A percentile compares a stretch with the other conserved stretches of the same genome.
Evolutionary conservation across 177 flowering plant species (phyloP).

Genomic region (Telopea speciosissima): DNA sequence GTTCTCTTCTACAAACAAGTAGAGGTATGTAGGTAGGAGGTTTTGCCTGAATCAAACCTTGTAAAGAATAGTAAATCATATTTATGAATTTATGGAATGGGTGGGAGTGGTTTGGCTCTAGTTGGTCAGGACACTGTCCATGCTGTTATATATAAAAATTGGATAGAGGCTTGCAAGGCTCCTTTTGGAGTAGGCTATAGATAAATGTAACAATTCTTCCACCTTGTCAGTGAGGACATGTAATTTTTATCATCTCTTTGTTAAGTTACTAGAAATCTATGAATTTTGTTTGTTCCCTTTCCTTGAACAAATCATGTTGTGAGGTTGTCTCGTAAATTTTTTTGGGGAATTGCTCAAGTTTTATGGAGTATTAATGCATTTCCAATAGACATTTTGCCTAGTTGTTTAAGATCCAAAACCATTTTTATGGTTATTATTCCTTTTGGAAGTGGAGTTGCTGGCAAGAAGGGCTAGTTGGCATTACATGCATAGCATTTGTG

Average conservation of each 20-base stretch:
- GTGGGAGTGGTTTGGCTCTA: not conserved
- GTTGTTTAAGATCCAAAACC: no score
- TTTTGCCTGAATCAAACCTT: not conserved
- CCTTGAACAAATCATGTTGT: no score
- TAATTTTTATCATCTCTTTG: not conserved
- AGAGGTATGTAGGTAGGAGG: not conserved
- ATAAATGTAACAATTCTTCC: not conserved
- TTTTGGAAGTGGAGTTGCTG: no score
- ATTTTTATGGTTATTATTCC: no score
- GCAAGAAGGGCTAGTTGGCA: no score
- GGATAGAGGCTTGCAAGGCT: not conserved
- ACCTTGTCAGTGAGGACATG: not conserved
- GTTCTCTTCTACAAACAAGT: constrained; percentile 79
- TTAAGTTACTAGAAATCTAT: not conserved
- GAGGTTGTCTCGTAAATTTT: no score
- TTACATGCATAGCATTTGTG: no score
- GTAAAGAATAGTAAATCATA: not conserved
- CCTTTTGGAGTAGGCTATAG: not conserved
- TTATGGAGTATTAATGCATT: no score
- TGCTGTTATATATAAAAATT: not conserved
- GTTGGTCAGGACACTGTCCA: not conserved
- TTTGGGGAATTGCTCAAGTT: no score
- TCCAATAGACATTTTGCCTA: no score
- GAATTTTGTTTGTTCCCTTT: no score
- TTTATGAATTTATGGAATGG: not conserved